phyloP scores from a whole-genome alignment of 1,284 basidiomycete species.

The Stereum hirsutum region DNA sequence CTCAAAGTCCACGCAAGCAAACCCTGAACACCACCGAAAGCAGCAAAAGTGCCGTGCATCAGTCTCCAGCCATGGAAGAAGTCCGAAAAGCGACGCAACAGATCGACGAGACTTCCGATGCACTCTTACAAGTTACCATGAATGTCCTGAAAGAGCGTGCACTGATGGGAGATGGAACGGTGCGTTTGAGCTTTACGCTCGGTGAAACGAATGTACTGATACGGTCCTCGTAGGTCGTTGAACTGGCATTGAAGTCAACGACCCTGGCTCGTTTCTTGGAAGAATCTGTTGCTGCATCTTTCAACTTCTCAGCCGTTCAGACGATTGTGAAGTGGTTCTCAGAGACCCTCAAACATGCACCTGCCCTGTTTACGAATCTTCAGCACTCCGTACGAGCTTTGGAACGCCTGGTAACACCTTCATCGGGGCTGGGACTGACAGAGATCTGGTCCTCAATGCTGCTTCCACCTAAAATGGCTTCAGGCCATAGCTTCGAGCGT shows the following conservation, averaged over 20 bases:
- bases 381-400: slow-evolving; percentile 23
- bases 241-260: slow-evolving; percentile 22
- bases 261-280: slow-evolving; percentile 25
- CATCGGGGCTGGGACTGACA: slow-evolving; percentile 44
- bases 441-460: slow-evolving; percentile 36
- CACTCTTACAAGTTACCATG: not conserved
- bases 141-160: not conserved
- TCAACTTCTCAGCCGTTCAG: slow-evolving; percentile 43
- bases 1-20: not conserved
- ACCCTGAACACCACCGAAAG: no score
- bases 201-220: not conserved
- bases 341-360: slow-evolving; percentile 25
- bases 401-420: slow-evolving; percentile 33
- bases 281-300: slow-evolving; percentile 15
- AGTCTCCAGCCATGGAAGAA: not conserved
- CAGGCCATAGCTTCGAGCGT: no score
- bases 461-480: not conserved
- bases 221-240: slow-evolving; percentile 5
- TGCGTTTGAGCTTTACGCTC: no score
- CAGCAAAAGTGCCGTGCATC: not conserved
- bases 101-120: not conserved
- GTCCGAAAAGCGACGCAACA: not conserved
- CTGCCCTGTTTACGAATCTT: slow-evolving; percentile 24
- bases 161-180: no score
- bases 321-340: slow-evolving; percentile 32